Base-by-base conservation (phyloP, 345 rosid genomes). In the Leavenworthia alabamica region DNA sequence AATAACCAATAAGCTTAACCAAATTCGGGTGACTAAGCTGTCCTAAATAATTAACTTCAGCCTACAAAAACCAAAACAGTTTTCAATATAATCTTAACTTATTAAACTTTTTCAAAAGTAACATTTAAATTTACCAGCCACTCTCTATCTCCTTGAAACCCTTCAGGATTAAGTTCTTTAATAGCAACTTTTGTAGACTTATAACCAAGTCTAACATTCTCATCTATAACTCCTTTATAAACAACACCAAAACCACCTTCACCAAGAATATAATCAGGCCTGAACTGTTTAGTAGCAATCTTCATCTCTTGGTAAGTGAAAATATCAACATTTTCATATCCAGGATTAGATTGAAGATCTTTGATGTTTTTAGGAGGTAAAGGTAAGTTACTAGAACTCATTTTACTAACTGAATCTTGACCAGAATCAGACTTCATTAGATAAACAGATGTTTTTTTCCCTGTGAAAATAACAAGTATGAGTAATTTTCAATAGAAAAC, bases 171-270 rank as follows among this genome's bases (percentile, higher is more conserved):
- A 64, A 93, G 92, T 76, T 90, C 87, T 80, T 93, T 93, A 45
- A 93, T 82, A 24, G 97, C 99, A 48, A 93, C 99, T 55, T 60
- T 45, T 0, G 83, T 80, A 31, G 87, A 74, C 47, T 68, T 56
- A 66, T 78, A 87, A 45, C 85, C 95, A 40, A 67, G 63, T 72
- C 92, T 81, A 35, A 88, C 79, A 32, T 37, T 77, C 41, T 77
- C 84, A 67, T 93, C 96, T 28, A 93, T 65, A 46, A 86, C 77
- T 49, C 97, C 97, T 74, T 84, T 90, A 40, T 89, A 88, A 36
- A 93, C 99, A 32, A 84, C 83, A 16, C 99, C 99, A 40, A 93
- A 93, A 10, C 99, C 99, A 43, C 99, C 99, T 39, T 90, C 96
- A 0, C 99, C 99, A 1, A 93, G 86, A 17, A 93, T 86, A 56